Base-by-base conservation (phyloP, 176 grass and related monocot species). In the Eragrostis curvula region DNA sequence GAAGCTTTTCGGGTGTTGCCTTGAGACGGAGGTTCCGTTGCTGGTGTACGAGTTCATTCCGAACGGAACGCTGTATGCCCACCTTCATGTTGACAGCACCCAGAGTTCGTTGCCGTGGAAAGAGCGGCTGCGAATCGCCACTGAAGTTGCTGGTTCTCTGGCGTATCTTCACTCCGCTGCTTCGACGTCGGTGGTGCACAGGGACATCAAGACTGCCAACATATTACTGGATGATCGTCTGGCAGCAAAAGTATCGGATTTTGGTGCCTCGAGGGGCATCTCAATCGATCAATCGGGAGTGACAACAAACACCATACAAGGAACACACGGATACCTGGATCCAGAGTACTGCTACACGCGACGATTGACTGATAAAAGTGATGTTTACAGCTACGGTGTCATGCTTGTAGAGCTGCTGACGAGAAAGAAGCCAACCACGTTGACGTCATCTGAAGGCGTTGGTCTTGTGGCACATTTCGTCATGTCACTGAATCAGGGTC, bases 381-480 rank as follows among this genome's bases (percentile, higher is more conserved):
- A 94, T 68, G 88, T 94, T 13, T 94, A 88, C 17, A 90, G 91
- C 61, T 90, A 75, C 0, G 88, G 88, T 12, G 85, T 94, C 20
- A 86, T 90, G 77, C 88, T 93, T 75, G 85, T 94, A 7, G 91
- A 94, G 21, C 36, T 94, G 3, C 62, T 94, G 23, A 94, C 91
- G 12, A 74, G 91, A 71, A 77, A 77, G 21, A 78, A 73, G 25
- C 82, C 82, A 8, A 55, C 12, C 1, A 32, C 66, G 9, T 80
- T 68, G 8, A 5, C 66, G 25, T 64, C 77, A 0, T 16, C 36
- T 9, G 60, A 57, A 25, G 70, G 85, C 3, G 55, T 68, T 25
- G 68, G 71, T 41, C 53, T 87, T 9, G 70, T 87, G 6, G 79
- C 78, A 47, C 36, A 87, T 10, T 86, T 86, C 51, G 42, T 67